Conservation (phyloP, 495 filamentous ascomycete species). For the Daldinia bambusicola region DNA sequence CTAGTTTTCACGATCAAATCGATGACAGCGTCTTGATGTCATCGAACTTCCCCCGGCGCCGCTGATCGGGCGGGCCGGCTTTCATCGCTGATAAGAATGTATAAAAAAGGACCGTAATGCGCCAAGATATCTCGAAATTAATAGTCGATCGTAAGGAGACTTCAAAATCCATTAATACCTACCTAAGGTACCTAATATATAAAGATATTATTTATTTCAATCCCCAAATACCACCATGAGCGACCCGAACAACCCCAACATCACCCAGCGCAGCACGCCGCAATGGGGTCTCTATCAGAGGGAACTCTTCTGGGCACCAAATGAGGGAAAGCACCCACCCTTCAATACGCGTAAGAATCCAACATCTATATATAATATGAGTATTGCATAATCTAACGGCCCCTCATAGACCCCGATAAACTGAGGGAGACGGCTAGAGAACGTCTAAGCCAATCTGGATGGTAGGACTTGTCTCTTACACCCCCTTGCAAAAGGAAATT, state of each 20-base stretch:
- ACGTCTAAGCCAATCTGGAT: constrained; percentile 63
- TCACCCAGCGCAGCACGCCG: constrained; percentile 64
- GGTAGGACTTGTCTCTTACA: constrained; percentile 47
- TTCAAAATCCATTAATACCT: neutral
- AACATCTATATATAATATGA: neutral
- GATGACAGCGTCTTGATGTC: constrained; percentile 32
- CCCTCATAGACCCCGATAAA: constrained; percentile 60
- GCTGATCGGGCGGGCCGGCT: constrained; percentile 19
- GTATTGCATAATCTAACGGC: neutral
- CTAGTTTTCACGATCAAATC: constrained; percentile 8
- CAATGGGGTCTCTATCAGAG: constrained; percentile 71
- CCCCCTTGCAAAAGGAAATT: no score
- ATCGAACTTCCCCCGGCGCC: constrained; percentile 18
- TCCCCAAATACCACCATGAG: constrained; percentile 50
- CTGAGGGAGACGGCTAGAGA: constrained; percentile 68
- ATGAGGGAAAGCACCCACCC: constrained; percentile 62
- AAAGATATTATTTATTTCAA: neutral
- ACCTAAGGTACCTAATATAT: no score
- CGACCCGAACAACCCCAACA: constrained; percentile 68
- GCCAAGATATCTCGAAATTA: constrained; percentile 2
- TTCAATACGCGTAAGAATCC: constrained; percentile 63
- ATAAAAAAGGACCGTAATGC: neutral
- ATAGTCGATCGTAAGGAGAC: neutral
- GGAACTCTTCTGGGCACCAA: constrained; percentile 68
- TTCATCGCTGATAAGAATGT: neutral